Evolutionary conservation across 2,329 filamentous ascomycete species (phyloP).

Genomic region (Podosphaera xanthii): DNA sequence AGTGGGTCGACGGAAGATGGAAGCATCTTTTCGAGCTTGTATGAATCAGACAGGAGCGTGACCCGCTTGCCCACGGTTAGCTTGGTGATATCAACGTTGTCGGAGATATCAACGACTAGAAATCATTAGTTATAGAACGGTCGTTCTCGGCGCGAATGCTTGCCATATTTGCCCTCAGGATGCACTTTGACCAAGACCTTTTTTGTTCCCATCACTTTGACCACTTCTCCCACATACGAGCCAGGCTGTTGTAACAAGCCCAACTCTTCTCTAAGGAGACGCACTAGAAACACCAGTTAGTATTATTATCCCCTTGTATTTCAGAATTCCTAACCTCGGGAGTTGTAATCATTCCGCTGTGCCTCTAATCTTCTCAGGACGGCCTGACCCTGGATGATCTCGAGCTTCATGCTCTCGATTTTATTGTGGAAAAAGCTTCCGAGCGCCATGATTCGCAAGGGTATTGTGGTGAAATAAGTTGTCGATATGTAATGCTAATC

Average conservation of each 20-base stretch:
- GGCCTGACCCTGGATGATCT: constrained; percentile 97
- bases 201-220: constrained; percentile 99
- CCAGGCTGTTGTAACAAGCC: constrained; percentile 90
- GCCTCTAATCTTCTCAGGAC: constrained; percentile 86
- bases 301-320: constrained; percentile 3
- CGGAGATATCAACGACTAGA: constrained; percentile 81
- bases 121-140: constrained; percentile 5
- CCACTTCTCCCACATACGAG: constrained; percentile 97
- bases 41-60: constrained; percentile 85
- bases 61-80: constrained; percentile 95
- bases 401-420: constrained; percentile 99
- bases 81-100: constrained; percentile 83
- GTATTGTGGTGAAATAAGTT: background rate
- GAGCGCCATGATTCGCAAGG: constrained; percentile 61
- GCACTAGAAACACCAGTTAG: constrained; percentile 29
- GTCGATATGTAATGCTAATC: too few relatives aligned
- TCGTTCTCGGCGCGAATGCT: constrained; percentile 12
- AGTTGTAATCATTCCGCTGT: constrained; percentile 98
- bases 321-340: constrained; percentile 26
- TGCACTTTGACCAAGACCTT: constrained; percentile 98
- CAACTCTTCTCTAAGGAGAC: constrained; percentile 81
- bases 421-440: constrained; percentile 99
- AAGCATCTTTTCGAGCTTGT: constrained; percentile 96
- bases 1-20: constrained; percentile 95
- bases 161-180: constrained; percentile 98